Evolutionary conservation across 129 eudicot species (phyloP), one percentile per base, ranked within the genome.

Genomic region (Chrysanthemum lavandulifolium): DNA sequence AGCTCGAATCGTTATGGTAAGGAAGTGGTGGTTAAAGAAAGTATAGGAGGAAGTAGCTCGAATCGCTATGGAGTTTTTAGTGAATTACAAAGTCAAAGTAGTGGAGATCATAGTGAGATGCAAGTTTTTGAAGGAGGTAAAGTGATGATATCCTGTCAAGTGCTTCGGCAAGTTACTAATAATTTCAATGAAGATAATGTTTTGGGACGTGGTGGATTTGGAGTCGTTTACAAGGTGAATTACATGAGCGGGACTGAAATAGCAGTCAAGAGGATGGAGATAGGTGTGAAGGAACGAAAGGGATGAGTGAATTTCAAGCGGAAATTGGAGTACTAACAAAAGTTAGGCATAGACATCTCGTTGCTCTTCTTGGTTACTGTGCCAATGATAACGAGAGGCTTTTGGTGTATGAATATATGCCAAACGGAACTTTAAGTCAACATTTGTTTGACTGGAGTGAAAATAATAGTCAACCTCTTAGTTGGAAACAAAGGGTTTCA

Each of bases 341-440:
- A 65, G 69, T 65, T 2, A 33, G 69, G 27, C 69, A 65, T 65
- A 65, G 69, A 65, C 69, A 65, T 65, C 69, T 65, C 45, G 69
- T 65, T 40, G 54, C 69, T 65, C 69, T 65, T 65, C 53, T 65
- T 18, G 69, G 69, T 40, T 65, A 65, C 1, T 65, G 69, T 65
- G 13, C 45, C 0, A 65, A 65, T 65, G 69, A 65, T n/a, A 40
- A 65, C 27, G 69, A 65, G 52, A 65, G 69, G 53, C 69, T 65
- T 9, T 16, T 65, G 69, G 69, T 65, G 53, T 65, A 65, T 65
- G 69, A 65, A 36, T 65, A 65, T 31, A 65, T 65, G 69, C 69
- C 69, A 65, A 50, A 65, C 43, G 69, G 69, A 15, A 65, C 53
- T 43, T 65, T 40, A 65, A 65, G 69, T 65, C 69, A 65, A 43